Evolutionary conservation across 1,139 yeast genomes (phyloP).

Genomic region (Blastobotrys arbuscula): DNA sequence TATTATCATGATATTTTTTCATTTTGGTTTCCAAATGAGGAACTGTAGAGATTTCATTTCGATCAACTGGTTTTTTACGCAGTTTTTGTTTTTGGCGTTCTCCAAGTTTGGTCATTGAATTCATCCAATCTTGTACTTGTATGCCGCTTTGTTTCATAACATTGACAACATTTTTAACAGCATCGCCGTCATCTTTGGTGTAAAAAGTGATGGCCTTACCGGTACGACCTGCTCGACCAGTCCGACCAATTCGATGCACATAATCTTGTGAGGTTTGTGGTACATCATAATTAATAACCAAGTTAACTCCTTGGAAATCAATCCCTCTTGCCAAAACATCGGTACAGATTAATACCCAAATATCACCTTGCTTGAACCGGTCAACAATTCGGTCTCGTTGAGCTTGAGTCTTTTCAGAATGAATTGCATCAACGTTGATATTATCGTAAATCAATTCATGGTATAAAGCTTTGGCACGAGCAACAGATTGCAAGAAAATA

Average conservation of each 20-base stretch:
- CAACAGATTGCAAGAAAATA: slow-evolving; percentile 84
- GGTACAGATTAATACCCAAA: slow-evolving; percentile 95
- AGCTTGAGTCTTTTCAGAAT: slow-evolving; percentile 85
- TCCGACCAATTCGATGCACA: slow-evolving; percentile 97
- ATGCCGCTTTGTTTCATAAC: slow-evolving; percentile 90
- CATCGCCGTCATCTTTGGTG: slow-evolving; percentile 78
- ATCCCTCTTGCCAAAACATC: slow-evolving; percentile 96
- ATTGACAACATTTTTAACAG: slow-evolving; percentile 78
- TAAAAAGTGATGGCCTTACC: slow-evolving; percentile 91
- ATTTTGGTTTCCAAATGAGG: slow-evolving; percentile 54
- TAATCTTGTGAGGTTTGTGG: slow-evolving; percentile 93
- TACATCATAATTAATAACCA: slow-evolving; percentile 93
- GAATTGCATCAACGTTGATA: slow-evolving; percentile 90
- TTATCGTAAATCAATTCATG: slow-evolving; percentile 89
- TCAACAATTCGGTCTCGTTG: slow-evolving; percentile 86
- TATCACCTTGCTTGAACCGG: slow-evolving; percentile 78
- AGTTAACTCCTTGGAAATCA: slow-evolving; percentile 91
- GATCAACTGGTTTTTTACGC: slow-evolving; percentile 54
- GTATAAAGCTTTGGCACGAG: slow-evolving; percentile 90
- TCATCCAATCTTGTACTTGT: slow-evolving; percentile 74
- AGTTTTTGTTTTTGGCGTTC: slow-evolving; percentile 60
- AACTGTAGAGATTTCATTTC: slow-evolving; percentile 81
- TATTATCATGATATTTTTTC: slow-evolving; percentile 31
- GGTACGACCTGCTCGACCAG: slow-evolving; percentile 88
- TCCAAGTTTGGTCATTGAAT: slow-evolving; percentile 60